Evolutionary conservation across 306 rosid species (phyloP), one percentile per base, ranked within the genome.

Genomic region (Begonia masoniana): DNA sequence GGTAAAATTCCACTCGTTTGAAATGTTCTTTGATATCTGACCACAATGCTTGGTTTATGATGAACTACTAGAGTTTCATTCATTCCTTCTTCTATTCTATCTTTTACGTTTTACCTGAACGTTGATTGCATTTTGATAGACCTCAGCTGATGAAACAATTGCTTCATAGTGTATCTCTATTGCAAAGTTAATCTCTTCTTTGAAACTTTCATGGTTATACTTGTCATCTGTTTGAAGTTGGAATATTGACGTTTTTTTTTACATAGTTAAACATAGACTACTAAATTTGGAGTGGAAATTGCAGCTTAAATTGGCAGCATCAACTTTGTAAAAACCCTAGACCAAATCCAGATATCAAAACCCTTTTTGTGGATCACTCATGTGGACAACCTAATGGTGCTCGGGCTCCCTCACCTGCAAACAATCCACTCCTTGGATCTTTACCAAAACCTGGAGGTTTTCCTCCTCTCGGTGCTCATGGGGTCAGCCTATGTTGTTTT

Each of bases 371-470:
- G 69, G 99, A 91, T 75, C 99, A 91, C 71, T 81, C 96, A 1
- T 91, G 99, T 57, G 99, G 92, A 69, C 99, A 91, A 63, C 96
- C 96, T 5, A 91, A 91, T 47, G 94, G 99, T 59, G 94, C 96
- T 2, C 85, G 96, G 16, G 97, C 97, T 62, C 96, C 97, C 19
- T 91, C 97, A 14, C 97, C 96, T 54, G 97, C 97, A 42, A 81
- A 74, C 72, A 85, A 68, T 61, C 97, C 97, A 5, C 73, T 91
- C 58, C 78, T 91, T 58, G 97, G 97, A 31, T 63, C 85, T 54
- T 79, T 85, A 62, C 95, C 94, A 12, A 91, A 91, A 65, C 86
- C 94, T 41, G 99, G 99, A 54, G 97, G 88, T 21, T 91, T 81
- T 78, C 96, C 99, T 64, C 94, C 87, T 41, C 70, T 91, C 11